Conservation (phyloP, 192 early-diverging fungal species). For the Coemansia sp. region DNA sequence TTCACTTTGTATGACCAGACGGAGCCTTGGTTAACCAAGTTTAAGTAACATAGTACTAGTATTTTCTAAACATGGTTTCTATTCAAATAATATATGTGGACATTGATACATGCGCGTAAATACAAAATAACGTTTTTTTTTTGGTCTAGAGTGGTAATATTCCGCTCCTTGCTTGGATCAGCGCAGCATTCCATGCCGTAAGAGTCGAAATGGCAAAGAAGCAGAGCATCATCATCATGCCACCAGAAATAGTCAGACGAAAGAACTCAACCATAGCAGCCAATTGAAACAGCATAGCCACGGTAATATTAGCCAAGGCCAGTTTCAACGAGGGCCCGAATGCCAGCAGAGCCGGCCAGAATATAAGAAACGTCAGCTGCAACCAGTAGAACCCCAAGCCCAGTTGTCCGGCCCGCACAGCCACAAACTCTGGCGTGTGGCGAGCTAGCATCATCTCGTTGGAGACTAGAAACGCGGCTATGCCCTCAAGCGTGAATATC, state of each 20-base stretch:
- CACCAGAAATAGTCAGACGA: constrained; percentile 32
- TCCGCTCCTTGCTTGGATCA: constrained; percentile 26
- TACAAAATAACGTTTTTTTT: neutral
- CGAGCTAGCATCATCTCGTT: constrained; percentile 42
- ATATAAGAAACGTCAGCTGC: constrained; percentile 39
- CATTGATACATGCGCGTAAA: neutral
- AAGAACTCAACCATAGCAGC: constrained; percentile 53
- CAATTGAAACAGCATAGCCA: constrained; percentile 32
- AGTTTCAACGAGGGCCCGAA: constrained; percentile 34
- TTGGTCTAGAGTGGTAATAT: constrained; percentile 17
- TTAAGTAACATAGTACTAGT: neutral
- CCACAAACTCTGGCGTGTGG: constrained; percentile 30
- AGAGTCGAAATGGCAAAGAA: constrained; percentile 25
- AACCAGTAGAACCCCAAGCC: constrained; percentile 56
- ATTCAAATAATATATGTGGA: neutral
- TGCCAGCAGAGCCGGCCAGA: constrained; percentile 48
- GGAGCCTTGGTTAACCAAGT: no score
- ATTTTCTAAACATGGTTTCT: neutral
- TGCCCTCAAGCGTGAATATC: constrained; percentile 36
- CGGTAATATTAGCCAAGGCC: constrained; percentile 38
- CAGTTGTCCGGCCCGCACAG: constrained; percentile 37
- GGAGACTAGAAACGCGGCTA: constrained; percentile 35
- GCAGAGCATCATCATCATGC: constrained; percentile 39
- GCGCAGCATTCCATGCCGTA: constrained; percentile 44
- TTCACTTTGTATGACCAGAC: neutral